These are phyloP conservation scores for Luffa acutangula DNA, from an alignment of 306 rosid genomes.

Conservation along the genomic window DNA sequence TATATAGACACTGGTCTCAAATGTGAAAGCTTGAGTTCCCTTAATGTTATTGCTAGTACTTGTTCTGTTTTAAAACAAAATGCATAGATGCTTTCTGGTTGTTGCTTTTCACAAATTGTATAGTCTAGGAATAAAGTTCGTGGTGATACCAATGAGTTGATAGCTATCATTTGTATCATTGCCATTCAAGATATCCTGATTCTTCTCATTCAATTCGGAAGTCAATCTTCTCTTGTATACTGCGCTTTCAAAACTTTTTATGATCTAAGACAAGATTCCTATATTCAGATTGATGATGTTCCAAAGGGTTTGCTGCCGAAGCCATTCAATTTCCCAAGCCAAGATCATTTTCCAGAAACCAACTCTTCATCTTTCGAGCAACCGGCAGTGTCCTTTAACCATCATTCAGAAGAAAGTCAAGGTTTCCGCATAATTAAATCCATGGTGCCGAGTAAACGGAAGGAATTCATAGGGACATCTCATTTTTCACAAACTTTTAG, in stretches of 20 bases:
- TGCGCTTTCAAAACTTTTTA: not conserved
- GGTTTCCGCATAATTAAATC: not conserved
- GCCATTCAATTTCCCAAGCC: slow-evolving; percentile 36
- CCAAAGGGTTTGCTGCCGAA: slow-evolving; percentile 63
- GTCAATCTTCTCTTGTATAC: not conserved
- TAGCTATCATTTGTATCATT: too few relatives aligned
- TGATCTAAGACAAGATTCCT: slow-evolving; percentile 12
- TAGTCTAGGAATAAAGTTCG: not conserved
- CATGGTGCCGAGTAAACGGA: slow-evolving; percentile 4
- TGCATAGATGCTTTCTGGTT: not conserved
- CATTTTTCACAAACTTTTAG: slow-evolving; percentile 37
- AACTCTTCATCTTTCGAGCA: slow-evolving; percentile 12
- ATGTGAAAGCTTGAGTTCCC: too few relatives aligned
- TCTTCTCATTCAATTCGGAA: not conserved
- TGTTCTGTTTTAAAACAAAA: not conserved
- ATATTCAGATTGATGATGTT: slow-evolving; percentile 46
- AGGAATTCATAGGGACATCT: slow-evolving; percentile 30
- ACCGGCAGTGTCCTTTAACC: not conserved
- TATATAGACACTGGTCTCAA: not conserved
- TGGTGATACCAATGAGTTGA: not conserved
- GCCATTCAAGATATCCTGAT: not conserved
- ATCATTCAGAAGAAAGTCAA: slow-evolving; percentile 1
- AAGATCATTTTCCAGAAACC: slow-evolving; percentile 6
- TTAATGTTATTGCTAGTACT: not conserved
- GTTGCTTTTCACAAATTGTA: not conserved